Evolutionary conservation across 2,329 filamentous ascomycete species (phyloP).

Genomic region (Alternaria dauci): DNA sequence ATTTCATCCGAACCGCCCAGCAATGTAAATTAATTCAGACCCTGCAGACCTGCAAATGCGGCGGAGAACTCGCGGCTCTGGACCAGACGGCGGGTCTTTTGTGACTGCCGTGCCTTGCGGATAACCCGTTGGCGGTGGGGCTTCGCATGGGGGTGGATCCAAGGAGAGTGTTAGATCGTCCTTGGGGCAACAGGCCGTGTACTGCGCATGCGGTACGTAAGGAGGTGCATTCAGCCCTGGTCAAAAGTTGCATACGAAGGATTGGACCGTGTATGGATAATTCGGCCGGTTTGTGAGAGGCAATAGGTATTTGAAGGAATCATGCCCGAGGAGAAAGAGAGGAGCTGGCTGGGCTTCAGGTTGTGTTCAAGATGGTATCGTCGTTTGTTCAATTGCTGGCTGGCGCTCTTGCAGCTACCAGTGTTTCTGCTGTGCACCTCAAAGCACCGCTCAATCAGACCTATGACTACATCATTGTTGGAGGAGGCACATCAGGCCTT

Average conservation of each 20-base stretch:
- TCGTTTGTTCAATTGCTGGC: background rate
- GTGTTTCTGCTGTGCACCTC: background rate
- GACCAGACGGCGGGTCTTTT: background rate
- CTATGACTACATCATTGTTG: slow-evolving; percentile 35
- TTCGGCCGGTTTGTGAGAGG: background rate
- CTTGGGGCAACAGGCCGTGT: background rate
- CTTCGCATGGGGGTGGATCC: background rate
- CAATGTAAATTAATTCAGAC: background rate
- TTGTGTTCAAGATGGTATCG: background rate
- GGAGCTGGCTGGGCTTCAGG: too few relatives aligned
- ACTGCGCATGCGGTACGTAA: background rate
- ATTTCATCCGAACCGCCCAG: background rate
- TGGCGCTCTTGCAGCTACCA: background rate
- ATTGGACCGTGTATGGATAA: background rate
- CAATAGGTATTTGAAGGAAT: background rate
- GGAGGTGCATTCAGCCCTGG: background rate
- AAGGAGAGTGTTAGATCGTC: background rate
- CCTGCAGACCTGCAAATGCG: background rate
- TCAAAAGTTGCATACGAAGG: background rate
- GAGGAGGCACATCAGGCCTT: slow-evolving; percentile 32
- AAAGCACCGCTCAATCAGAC: slow-evolving; percentile 6
- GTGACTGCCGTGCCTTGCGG: background rate
- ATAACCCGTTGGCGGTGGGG: background rate
- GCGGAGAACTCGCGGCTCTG: background rate
- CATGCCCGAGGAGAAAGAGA: background rate